Percentiles rank a stretch among this genome's conserved stretches.
phyloP scores from a whole-genome alignment of 2,329 filamentous ascomycete genomes.

The Phialophora expanda region DNA sequence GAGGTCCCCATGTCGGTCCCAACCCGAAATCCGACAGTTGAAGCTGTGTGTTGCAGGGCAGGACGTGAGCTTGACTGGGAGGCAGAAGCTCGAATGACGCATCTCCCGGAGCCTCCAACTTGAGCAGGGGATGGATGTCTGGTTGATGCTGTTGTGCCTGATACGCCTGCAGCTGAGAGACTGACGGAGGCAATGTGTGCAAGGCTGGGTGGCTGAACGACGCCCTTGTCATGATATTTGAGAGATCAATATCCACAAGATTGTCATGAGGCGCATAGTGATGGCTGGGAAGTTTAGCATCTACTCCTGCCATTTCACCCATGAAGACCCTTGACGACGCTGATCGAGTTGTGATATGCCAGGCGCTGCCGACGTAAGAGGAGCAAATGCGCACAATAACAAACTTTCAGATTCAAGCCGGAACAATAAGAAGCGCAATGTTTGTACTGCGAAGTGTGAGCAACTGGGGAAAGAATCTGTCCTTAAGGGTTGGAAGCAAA shows the following conservation, averaged over 20 bases:
- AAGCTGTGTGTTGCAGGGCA: slow-evolving; percentile 17
- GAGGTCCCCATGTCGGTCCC: slow-evolving; percentile 16
- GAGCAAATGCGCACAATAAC: neutral
- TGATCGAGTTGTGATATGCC: neutral
- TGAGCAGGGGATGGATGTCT: slow-evolving; percentile 17
- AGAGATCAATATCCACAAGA: slow-evolving; percentile 16
- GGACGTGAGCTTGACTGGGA: slow-evolving; percentile 1
- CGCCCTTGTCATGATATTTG: slow-evolving; percentile 17
- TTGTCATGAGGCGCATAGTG: slow-evolving; percentile 16
- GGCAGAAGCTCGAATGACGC: slow-evolving; percentile 3
- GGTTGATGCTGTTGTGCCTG: slow-evolving; percentile 1
- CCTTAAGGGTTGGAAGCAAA: slow-evolving; percentile 11
- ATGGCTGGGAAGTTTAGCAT: slow-evolving; percentile 14
- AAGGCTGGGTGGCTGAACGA: slow-evolving; percentile 20
- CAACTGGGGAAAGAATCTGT: neutral
- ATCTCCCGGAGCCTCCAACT: slow-evolving; percentile 23
- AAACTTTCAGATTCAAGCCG: neutral
- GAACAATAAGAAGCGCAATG: slow-evolving; percentile 6
- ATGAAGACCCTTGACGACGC: neutral
- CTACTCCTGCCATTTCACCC: slow-evolving; percentile 16
- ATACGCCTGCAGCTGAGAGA: slow-evolving; percentile 6
- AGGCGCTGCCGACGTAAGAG: neutral
- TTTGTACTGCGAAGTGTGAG: slow-evolving; percentile 10
- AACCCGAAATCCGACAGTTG: slow-evolving; percentile 28
- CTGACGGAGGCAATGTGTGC: slow-evolving; percentile 10